These are phyloP conservation scores for Rhizopogon vulgaris DNA, from an alignment of 768 basidiomycete genomes.

Conservation along the genomic window DNA sequence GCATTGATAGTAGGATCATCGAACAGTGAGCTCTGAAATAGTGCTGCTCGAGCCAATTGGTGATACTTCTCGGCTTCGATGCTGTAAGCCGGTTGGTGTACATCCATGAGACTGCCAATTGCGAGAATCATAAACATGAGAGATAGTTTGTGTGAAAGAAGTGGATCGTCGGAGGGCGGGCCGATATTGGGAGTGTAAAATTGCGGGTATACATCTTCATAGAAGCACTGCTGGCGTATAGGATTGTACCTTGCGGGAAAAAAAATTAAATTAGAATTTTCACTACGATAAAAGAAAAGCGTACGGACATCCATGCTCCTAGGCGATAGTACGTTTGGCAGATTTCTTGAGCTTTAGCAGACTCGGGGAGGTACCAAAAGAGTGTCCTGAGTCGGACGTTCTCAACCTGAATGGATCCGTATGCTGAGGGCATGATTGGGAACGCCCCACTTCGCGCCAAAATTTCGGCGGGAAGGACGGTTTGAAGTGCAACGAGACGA, in stretches of 20 bases:
- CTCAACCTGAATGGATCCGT: slow-evolving; percentile 32
- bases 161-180: slow-evolving; percentile 43
- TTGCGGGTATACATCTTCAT: slow-evolving; percentile 50
- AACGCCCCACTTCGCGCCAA: slow-evolving; percentile 60
- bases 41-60: slow-evolving; percentile 56
- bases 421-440: slow-evolving; percentile 44
- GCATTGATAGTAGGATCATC: slow-evolving; percentile 64
- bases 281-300: not conserved
- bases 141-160: slow-evolving; percentile 54
- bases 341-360: slow-evolving; percentile 54
- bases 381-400: slow-evolving; percentile 49
- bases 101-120: slow-evolving; percentile 60
- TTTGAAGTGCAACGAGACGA: slow-evolving; percentile 43
- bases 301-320: slow-evolving; percentile 66
- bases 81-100: slow-evolving; percentile 48
- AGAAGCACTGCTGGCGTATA: slow-evolving; percentile 52
- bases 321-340: slow-evolving; percentile 55
- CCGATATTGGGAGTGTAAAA: slow-evolving; percentile 46
- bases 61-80: slow-evolving; percentile 68
- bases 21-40: slow-evolving; percentile 59
- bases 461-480: slow-evolving; percentile 55
- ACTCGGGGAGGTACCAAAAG: slow-evolving; percentile 64
- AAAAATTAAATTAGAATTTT: slow-evolving; percentile 4
- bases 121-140: slow-evolving; percentile 63
- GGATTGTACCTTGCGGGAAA: slow-evolving; percentile 53